Conservation (phyloP, 2,329 filamentous ascomycete genomes). For the Aspergillus ochraceus region DNA sequence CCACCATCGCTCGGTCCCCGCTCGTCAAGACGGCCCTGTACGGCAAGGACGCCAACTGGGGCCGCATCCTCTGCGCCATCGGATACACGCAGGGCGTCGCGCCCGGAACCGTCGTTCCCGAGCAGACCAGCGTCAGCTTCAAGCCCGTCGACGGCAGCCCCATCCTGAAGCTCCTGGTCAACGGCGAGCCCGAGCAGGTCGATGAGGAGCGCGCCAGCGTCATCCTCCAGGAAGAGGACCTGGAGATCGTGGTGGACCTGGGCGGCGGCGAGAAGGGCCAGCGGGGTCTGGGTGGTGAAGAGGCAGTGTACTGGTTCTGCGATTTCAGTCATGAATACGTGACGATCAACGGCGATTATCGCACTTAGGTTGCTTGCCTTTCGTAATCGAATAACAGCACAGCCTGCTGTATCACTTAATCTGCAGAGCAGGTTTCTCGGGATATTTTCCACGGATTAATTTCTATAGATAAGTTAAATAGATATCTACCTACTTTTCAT, state of each 20-base stretch:
- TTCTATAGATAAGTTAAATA: no score
- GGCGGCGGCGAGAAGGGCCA: constrained; percentile 50
- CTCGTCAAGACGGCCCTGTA: constrained; percentile 97
- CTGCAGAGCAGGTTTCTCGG: no score
- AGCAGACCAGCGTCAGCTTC: constrained; percentile 61
- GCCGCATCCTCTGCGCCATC: constrained; percentile 90
- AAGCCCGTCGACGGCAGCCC: constrained; percentile 58
- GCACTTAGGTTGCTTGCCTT: constrained; percentile 46
- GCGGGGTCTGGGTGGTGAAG: constrained; percentile 45
- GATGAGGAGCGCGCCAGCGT: constrained; percentile 61
- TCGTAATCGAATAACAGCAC: background rate
- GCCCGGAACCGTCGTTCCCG: constrained; percentile 50
- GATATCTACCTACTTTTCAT: no score
- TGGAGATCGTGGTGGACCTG: constrained; percentile 62
- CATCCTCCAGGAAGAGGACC: constrained; percentile 62
- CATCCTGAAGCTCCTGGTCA: constrained; percentile 58
- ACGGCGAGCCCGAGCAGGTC: constrained; percentile 62
- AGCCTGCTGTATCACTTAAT: background rate
- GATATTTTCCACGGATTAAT: no score
- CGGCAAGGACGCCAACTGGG: constrained; percentile 98
- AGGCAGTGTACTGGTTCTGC: constrained; percentile 65
- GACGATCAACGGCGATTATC: constrained; percentile 68
- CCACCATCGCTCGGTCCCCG: constrained; percentile 84
- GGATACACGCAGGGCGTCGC: constrained; percentile 67
- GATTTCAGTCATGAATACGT: constrained; percentile 71